Evolutionary conservation across 169 alveolate genomes (phyloP).

Genomic region (Neospora caninum): DNA sequence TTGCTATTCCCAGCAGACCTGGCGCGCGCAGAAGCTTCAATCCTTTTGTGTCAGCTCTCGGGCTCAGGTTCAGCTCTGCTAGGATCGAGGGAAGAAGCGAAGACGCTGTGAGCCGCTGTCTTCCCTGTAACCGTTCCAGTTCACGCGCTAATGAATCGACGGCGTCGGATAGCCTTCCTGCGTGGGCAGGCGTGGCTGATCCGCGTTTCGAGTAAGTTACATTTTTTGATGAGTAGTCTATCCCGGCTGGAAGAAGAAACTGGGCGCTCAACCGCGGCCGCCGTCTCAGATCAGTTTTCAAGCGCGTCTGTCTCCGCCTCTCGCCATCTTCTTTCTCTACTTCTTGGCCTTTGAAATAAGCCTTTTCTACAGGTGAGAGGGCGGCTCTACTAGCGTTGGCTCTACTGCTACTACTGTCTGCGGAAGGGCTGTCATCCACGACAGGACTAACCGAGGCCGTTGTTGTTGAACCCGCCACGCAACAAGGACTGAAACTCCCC

Average conservation of each 20-base stretch:
- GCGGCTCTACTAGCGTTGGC: background rate
- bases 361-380: background rate
- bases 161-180: background rate
- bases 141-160: constrained; percentile 11
- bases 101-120: constrained; percentile 4
- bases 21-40: background rate
- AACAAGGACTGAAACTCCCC: constrained; percentile 6
- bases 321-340: background rate
- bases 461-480: background rate
- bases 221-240: background rate
- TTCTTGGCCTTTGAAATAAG: background rate
- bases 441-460: background rate
- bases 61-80: constrained; percentile 32
- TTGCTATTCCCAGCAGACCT: background rate
- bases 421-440: constrained; percentile 3
- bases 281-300: background rate
- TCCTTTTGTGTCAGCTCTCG: background rate
- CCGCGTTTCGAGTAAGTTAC: background rate
- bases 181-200: background rate
- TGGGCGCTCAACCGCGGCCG: constrained; percentile 17
- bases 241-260: background rate
- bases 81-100: background rate
- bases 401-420: background rate
- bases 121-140: background rate
- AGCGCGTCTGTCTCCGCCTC: background rate